phyloP scores from a whole-genome alignment of 331 rosid genomes.

The Pyrus hybrid region DNA sequence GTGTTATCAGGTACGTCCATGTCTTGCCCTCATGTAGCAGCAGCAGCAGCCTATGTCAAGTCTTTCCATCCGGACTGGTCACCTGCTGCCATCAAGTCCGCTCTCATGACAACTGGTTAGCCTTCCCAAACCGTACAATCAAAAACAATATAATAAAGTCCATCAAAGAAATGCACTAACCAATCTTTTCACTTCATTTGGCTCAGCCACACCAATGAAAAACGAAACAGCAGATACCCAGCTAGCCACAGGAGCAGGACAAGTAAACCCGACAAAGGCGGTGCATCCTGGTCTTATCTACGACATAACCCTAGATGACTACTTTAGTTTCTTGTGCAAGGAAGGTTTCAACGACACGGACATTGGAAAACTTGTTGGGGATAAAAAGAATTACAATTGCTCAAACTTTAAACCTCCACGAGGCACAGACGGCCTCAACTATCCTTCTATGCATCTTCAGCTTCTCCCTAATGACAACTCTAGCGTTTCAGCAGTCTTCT shows the following conservation, averaged over 20 bases:
- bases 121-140: neutral
- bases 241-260: conserved; percentile 73
- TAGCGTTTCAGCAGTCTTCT: conserved; percentile 41
- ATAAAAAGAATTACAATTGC: conserved; percentile 27
- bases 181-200: neutral
- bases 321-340: conserved; percentile 54
- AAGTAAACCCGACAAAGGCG: conserved; percentile 49
- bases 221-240: conserved; percentile 14
- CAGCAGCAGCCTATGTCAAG: conserved; percentile 74
- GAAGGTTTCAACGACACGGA: conserved; percentile 35
- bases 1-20: conserved; percentile 83
- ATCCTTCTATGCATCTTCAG: conserved; percentile 58
- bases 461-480: conserved; percentile 1
- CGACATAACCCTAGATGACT: conserved; percentile 33
- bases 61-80: conserved; percentile 86
- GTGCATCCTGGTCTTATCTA: conserved; percentile 67
- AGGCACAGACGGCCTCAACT: conserved; percentile 76
- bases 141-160: neutral
- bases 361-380: conserved; percentile 39
- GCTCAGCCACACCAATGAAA: conserved; percentile 56
- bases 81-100: conserved; percentile 87
- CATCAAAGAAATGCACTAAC: neutral
- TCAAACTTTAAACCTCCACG: conserved; percentile 11
- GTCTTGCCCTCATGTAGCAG: conserved; percentile 78
- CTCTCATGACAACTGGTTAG: conserved; percentile 88